Percentiles rank a stretch among this genome's conserved stretches.
phyloP scores from a whole-genome alignment of 352 stramenopile species.

The Paralagenidium karlingii region DNA sequence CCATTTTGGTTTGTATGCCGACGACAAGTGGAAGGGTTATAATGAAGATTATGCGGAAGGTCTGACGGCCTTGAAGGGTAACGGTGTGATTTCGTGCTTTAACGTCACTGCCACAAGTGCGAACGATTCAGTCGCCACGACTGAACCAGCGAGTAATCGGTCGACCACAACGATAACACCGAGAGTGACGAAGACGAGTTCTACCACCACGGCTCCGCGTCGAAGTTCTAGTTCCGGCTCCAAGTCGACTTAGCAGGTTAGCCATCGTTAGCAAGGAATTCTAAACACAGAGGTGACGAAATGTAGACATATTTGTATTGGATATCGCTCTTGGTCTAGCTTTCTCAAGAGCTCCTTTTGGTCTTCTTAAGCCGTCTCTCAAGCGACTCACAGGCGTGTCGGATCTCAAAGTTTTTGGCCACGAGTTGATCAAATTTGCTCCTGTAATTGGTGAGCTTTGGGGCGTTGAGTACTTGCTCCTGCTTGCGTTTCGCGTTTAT shows the following conservation, averaged over 20 bases:
- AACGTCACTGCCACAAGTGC: slow-evolving; percentile 9
- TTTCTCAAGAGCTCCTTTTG: slow-evolving; percentile 5
- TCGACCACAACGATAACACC: slow-evolving; percentile 11
- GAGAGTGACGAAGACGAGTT: slow-evolving; percentile 3
- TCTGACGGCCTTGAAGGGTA: slow-evolving; percentile 51
- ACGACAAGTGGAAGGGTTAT: slow-evolving; percentile 47
- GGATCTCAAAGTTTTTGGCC: slow-evolving; percentile 44
- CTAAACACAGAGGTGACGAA: neutral
- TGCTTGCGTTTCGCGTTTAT: slow-evolving; percentile 57
- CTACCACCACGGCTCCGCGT: slow-evolving; percentile 4
- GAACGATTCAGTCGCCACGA: slow-evolving; percentile 9
- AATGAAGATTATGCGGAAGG: slow-evolving; percentile 58
- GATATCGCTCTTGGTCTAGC: slow-evolving; percentile 2
- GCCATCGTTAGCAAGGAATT: neutral
- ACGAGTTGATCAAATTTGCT: slow-evolving; percentile 46
- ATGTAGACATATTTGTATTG: slow-evolving; percentile 2
- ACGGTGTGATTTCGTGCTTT: slow-evolving; percentile 60
- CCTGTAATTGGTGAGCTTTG: slow-evolving; percentile 41
- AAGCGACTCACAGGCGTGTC: neutral
- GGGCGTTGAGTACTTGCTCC: slow-evolving; percentile 46
- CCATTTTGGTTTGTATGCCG: slow-evolving; percentile 62
- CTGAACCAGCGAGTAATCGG: slow-evolving; percentile 4
- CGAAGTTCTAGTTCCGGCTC: neutral
- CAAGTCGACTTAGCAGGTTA: neutral
- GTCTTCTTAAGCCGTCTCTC: slow-evolving; percentile 13